Base-by-base conservation (phyloP, 495 filamentous ascomycete genomes). In the Neurospora tetrasperma region DNA sequence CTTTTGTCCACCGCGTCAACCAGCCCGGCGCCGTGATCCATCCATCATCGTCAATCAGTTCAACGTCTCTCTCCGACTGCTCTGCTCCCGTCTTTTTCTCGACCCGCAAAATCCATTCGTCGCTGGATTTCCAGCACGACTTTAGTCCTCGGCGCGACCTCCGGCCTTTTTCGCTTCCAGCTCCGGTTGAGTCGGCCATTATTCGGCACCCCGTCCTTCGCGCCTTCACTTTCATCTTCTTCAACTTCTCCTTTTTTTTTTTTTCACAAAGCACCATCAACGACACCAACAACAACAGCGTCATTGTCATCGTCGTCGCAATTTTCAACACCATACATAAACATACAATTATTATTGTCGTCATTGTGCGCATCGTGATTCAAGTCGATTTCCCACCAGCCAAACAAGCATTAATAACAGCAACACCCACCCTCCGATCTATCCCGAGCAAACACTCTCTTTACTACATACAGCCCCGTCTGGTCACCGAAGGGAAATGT, bases 401-500 rank as follows among this genome's bases (percentile, higher is more conserved):
- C 23, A 42, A 40, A 35, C 69, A 42, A 40, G 27, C 69, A 69
- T n/a, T 48, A 41, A 14, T 42, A 39, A 7, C 35, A 71, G 16
- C 18, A 44, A 70, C 38, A 69, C 38, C 38, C 54, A 42, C 31
- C 68, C 42, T 42, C n/a, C 18, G 11, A 7, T 27, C 42, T 23
- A 41, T 39, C 38, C 48, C 48, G 48, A 59, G 48, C 48, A 59
- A 59, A 59, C 48, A 27, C 46, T n/a, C 40, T 10, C 9, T 41
- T 41, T 41, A 41, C 40, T 41, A 38, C 35, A 5, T 38, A 38
- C 27, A 12, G 16, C 7, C 69, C 23, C 69, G 62, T 18, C 42
- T 71, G 69, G 18, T 3, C 43, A 39, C 31, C 46, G 66, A 62
- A 74, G 84, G 84, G 69, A 48, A 74, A 84, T 85, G 83, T 75